Conservation (phyloP, 768 basidiomycete species). For the Rhizopogon vinicolor region DNA sequence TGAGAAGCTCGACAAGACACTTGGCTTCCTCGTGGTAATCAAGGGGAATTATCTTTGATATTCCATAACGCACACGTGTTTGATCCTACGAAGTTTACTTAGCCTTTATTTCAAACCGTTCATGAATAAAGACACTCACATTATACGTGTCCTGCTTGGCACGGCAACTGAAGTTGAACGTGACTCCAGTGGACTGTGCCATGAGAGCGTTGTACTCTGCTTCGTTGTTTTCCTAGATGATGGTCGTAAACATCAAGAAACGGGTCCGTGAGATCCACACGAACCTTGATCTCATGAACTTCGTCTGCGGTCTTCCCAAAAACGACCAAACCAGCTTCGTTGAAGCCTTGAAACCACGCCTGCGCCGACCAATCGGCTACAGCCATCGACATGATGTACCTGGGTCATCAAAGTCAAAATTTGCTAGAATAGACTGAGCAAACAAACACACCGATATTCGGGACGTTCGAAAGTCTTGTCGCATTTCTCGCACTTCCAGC, state of each 20-base stretch:
- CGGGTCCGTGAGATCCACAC: not conserved
- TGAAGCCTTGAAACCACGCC: slow-evolving; percentile 93
- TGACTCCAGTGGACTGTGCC: slow-evolving; percentile 59
- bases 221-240: slow-evolving; percentile 53
- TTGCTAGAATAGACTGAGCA: not conserved
- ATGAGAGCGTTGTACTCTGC: slow-evolving; percentile 53
- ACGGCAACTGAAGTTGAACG: slow-evolving; percentile 79
- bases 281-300: slow-evolving; percentile 66
- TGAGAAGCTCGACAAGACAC: slow-evolving; percentile 54
- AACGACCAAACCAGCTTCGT: slow-evolving; percentile 77
- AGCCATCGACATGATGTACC: slow-evolving; percentile 81
- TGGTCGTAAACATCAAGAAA: not conserved
- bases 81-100: slow-evolving; percentile 50
- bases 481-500: slow-evolving; percentile 96
- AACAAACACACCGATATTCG: slow-evolving; percentile 64
- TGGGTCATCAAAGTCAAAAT: slow-evolving; percentile 20
- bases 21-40: slow-evolving; percentile 70
- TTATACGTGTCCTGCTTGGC: slow-evolving; percentile 87
- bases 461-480: slow-evolving; percentile 65
- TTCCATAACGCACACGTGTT: slow-evolving; percentile 78
- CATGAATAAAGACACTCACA: slow-evolving; percentile 36
- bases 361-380: slow-evolving; percentile 89
- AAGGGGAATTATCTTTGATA: slow-evolving; percentile 58
- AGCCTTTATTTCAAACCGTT: not conserved
- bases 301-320: slow-evolving; percentile 81